These are phyloP conservation scores for Cyphellophora attinorum DNA, from an alignment of 2,329 filamentous ascomycete genomes.

Conservation along the genomic window DNA sequence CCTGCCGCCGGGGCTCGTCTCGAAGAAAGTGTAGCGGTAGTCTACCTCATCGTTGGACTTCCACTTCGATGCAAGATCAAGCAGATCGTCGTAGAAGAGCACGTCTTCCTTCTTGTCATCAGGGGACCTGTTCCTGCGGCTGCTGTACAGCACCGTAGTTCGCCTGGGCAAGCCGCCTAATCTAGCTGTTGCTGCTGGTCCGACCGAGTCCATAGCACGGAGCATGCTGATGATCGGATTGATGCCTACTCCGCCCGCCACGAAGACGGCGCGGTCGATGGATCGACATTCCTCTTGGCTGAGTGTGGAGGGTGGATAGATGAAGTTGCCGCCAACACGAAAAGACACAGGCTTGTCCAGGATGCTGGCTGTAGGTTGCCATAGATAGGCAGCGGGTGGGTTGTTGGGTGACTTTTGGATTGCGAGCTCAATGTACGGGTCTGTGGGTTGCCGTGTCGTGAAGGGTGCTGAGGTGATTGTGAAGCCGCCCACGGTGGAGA, in stretches of 20 bases:
- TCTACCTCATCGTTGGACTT: constrained; percentile 22
- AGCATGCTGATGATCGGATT: constrained; percentile 39
- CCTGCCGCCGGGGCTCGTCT: constrained; percentile 26
- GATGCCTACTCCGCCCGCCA: constrained; percentile 74
- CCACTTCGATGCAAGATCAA: constrained; percentile 27
- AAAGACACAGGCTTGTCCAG: constrained; percentile 50
- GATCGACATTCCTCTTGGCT: constrained; percentile 26
- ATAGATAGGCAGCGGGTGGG: constrained; percentile 68
- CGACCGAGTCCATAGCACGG: constrained; percentile 13
- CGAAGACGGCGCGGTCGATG: constrained; percentile 56
- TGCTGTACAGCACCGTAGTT: constrained; percentile 15
- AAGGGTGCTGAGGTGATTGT: constrained; percentile 68
- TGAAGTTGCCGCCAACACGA: constrained; percentile 70
- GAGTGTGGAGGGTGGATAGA: constrained; percentile 56
- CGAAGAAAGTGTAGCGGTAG: constrained; percentile 38
- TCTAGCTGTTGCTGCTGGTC: constrained; percentile 2
- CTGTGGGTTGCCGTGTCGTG: constrained; percentile 15
- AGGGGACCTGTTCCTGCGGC: constrained; percentile 12
- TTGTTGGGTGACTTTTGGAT: constrained; percentile 64
- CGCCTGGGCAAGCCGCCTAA: constrained; percentile 9
- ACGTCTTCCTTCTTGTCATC: constrained; percentile 25
- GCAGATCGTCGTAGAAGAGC: constrained; percentile 44
- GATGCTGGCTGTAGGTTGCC: constrained; percentile 48
- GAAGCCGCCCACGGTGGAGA: constrained; percentile 70
- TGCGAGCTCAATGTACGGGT: constrained; percentile 63